Percentiles rank a stretch among this genome's conserved stretches.
Conservation (phyloP, 1,139 yeast species). For the Pichia inconspicua region DNA sequence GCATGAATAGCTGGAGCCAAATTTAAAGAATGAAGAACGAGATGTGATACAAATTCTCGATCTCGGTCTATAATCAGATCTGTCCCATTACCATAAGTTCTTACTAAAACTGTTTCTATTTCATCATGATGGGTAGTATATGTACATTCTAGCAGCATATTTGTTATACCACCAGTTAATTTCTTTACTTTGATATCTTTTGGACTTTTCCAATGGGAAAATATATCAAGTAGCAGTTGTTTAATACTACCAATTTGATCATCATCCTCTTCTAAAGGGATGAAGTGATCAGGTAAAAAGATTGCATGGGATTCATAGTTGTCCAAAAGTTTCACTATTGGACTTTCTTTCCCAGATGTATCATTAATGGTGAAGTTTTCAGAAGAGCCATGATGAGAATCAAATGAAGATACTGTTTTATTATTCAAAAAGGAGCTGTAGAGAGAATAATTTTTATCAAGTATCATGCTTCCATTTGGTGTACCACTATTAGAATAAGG, state of each 20-base stretch:
- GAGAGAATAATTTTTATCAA: slow-evolving; percentile 4
- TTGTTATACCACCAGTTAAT: slow-evolving; percentile 76
- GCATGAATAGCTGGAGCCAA: slow-evolving; percentile 69
- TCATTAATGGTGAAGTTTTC: neutral
- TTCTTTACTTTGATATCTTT: slow-evolving; percentile 25
- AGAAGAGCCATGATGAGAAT: neutral
- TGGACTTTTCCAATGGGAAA: slow-evolving; percentile 24
- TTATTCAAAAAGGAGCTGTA: slow-evolving; percentile 14
- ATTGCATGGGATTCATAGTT: slow-evolving; percentile 27
- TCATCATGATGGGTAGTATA: neutral
- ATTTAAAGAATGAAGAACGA: slow-evolving; percentile 49
- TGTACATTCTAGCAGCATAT: slow-evolving; percentile 53
- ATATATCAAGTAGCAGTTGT: slow-evolving; percentile 20
- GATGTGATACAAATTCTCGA: slow-evolving; percentile 67
- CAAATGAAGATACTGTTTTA: slow-evolving; percentile 18
- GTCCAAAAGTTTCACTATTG: slow-evolving; percentile 16
- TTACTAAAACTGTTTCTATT: slow-evolving; percentile 44
- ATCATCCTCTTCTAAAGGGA: slow-evolving; percentile 19
- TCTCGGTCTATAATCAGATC: slow-evolving; percentile 66
- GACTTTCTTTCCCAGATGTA: slow-evolving; percentile 1
- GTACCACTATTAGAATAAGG: slow-evolving; percentile 15
- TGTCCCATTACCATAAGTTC: slow-evolving; percentile 76
- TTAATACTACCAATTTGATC: slow-evolving; percentile 17
- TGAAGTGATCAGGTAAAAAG: slow-evolving; percentile 24
- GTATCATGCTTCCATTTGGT: neutral